A percentile compares a stretch with the other conserved stretches of the same genome.
phyloP scores from a whole-genome alignment of 345 rosid species.

The Anastatica hierochuntica region DNA sequence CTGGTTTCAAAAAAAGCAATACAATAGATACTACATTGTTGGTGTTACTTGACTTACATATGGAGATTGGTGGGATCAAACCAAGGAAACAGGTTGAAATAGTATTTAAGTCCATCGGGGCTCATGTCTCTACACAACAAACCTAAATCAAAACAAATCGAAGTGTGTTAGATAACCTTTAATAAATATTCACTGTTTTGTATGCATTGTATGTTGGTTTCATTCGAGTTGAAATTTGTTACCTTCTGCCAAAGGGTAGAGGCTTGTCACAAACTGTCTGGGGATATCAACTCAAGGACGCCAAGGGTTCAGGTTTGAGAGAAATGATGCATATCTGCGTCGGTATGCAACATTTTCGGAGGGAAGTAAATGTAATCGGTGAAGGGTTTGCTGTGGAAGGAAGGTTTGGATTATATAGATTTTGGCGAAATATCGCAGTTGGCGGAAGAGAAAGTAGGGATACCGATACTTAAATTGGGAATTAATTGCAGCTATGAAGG shows the following conservation, averaged over 20 bases:
- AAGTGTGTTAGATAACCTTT: slow-evolving; percentile 26
- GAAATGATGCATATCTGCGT: too few relatives aligned
- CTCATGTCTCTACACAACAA: slow-evolving; percentile 83
- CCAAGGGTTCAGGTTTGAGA: too few relatives aligned
- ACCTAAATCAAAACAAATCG: slow-evolving; percentile 40
- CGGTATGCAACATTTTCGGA: too few relatives aligned
- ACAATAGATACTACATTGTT: neutral
- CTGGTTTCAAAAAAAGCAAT: neutral
- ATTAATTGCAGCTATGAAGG: too few relatives aligned
- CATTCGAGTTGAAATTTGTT: slow-evolving; percentile 35
- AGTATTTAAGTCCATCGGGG: slow-evolving; percentile 79
- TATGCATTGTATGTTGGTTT: neutral
- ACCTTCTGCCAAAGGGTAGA: slow-evolving; percentile 91
- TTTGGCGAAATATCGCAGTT: too few relatives aligned
- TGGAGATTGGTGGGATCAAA: slow-evolving; percentile 39
- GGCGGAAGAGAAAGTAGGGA: too few relatives aligned
- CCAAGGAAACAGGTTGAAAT: slow-evolving; percentile 64
- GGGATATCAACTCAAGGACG: slow-evolving; percentile 93
- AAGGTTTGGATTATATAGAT: too few relatives aligned
- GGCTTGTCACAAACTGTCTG: slow-evolving; percentile 88
- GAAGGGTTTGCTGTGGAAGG: too few relatives aligned
- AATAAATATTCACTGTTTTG: neutral
- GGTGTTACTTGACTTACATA: slow-evolving; percentile 38
- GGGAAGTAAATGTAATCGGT: too few relatives aligned
- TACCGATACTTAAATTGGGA: too few relatives aligned